Evolutionary conservation across 75 land plant genomes (phyloP).

Genomic region (Picea sitchensis): DNA sequence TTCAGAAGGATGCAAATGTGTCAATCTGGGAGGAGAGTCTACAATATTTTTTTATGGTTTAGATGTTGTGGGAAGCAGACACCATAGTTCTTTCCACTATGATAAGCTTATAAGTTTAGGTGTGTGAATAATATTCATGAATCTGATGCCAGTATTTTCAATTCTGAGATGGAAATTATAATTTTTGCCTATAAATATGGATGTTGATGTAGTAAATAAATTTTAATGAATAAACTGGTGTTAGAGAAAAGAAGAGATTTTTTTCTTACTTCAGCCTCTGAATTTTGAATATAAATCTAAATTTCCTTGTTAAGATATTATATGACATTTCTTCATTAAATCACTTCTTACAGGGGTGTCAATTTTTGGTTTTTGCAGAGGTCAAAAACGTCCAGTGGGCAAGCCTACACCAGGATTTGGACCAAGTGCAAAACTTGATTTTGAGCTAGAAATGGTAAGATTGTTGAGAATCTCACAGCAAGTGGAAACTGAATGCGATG

Average conservation of each 20-base stretch:
- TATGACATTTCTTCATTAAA: background rate
- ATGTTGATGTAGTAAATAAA: background rate
- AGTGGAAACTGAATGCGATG: background rate
- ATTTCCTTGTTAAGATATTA: background rate
- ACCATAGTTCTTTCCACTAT: too few relatives aligned
- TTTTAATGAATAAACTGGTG: background rate
- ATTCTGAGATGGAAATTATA: background rate
- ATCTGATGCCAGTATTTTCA: background rate
- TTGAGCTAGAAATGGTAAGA: slow-evolving; percentile 97
- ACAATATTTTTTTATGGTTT: too few relatives aligned
- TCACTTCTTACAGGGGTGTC: background rate
- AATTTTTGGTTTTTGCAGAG: slow-evolving; percentile 39
- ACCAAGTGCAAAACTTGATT: slow-evolving; percentile 79
- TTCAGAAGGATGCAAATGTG: too few relatives aligned
- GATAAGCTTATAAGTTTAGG: too few relatives aligned
- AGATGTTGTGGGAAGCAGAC: too few relatives aligned
- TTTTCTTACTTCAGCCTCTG: background rate
- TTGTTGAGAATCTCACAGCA: slow-evolving; percentile 3
- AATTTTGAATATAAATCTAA: background rate
- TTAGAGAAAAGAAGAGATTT: background rate
- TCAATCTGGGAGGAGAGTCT: too few relatives aligned
- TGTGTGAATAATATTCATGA: background rate
- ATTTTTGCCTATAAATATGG: background rate
- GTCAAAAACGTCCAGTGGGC: slow-evolving; percentile 69
- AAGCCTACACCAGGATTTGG: slow-evolving; percentile 77